These are phyloP conservation scores for Trichocomaceae sp. DNA, from an alignment of 2,329 filamentous ascomycete species.

Conservation along the genomic window DNA sequence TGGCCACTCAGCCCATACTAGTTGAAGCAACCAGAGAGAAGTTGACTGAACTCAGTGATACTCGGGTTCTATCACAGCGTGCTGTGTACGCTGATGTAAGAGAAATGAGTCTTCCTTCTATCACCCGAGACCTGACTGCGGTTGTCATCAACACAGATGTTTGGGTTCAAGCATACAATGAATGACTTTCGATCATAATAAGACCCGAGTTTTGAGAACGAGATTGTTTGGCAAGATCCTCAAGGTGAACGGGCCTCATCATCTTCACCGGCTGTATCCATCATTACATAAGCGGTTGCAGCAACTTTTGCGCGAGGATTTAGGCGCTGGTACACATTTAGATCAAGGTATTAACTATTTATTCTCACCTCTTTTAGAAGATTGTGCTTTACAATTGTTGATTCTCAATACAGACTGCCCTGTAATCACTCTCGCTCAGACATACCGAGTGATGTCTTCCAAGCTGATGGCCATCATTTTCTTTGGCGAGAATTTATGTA, in stretches of 20 bases:
- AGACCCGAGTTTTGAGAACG: neutral
- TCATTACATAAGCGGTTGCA: too few relatives aligned
- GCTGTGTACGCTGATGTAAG: constrained; percentile 1
- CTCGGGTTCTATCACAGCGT: neutral
- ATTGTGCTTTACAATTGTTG: too few relatives aligned
- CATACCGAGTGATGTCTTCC: neutral
- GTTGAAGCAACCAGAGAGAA: neutral
- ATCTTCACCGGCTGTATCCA: too few relatives aligned
- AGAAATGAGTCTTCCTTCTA: neutral
- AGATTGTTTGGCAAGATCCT: neutral
- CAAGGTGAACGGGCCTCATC: neutral
- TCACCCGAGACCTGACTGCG: too few relatives aligned
- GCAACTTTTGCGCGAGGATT: too few relatives aligned
- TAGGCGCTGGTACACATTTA: too few relatives aligned
- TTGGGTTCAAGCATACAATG: too few relatives aligned
- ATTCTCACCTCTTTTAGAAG: too few relatives aligned
- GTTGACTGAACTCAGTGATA: neutral
- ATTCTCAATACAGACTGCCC: too few relatives aligned
- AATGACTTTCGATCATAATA: too few relatives aligned
- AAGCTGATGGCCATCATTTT: neutral
- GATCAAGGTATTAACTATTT: too few relatives aligned
- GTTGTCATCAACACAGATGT: too few relatives aligned
- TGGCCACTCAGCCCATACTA: neutral
- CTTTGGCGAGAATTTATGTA: neutral
- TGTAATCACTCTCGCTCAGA: neutral